Evolutionary conservation across 306 rosid species (phyloP), one percentile per base, ranked within the genome.

Genomic region (Malus asiatica): DNA sequence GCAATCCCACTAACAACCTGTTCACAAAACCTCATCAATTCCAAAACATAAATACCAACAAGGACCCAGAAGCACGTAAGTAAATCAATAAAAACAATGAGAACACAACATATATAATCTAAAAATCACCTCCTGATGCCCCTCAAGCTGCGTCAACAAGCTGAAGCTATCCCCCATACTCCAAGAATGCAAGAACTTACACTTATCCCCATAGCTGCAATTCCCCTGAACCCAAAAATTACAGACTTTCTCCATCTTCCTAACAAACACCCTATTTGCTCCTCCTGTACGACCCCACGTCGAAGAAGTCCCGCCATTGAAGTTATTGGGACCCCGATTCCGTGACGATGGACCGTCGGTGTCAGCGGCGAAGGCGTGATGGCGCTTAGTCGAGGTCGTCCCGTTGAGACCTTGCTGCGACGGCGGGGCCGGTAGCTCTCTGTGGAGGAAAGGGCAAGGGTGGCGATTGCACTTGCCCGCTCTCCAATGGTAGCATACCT

Each of bases 1-100:
- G 98, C 90, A 62, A 96, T 96, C 70, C 92, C 99, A 74, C 78
- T 90, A 32, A 96, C 89, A 86, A 86, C 93, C 99, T 96, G 87
- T 77, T 60, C 82, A 81, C 19, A 51, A 68, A 72, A 38, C 40
- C 76, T 71, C 69, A 77, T 80, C 70, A 83, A 69, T 70, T 60
- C 52, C 46, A 77, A 30, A 18, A 60, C 52, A 64, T 5, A 72
- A 18, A 53, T 30, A 59, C 4, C 22, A 19, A 45, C 19, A 67
- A 6, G 68, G 59, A 76, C 9, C 78, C 27, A 62, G 22, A 60
- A 82, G 8, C 13, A 15, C 57, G 16, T 23, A 77, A 59, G 33
- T 69, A 19, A 66, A 30, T 15, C 14, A 69, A 67, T 22, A n/a
- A 4, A 52, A 22, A 48, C 58, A 72, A 72, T 6, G 32, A 38